Evolutionary conservation across 164 flowering plant species (phyloP).

Genomic region (Taxillus chinensis): DNA sequence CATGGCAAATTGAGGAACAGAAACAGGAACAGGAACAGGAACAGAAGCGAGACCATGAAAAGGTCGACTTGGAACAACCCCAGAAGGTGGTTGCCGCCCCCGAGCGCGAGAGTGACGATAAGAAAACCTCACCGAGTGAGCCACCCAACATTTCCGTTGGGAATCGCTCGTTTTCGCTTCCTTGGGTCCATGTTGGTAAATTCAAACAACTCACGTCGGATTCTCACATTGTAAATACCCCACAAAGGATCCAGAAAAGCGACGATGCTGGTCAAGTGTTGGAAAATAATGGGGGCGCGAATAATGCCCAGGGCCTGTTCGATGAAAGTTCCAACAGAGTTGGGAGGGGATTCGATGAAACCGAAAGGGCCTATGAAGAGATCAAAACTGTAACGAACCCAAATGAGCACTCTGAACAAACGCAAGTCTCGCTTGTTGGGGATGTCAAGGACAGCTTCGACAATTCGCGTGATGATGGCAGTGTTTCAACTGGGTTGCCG

Average conservation of each 20-base stretch:
- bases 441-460: constrained; percentile 1
- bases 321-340: background rate
- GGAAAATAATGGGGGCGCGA: background rate
- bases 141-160: constrained; percentile 10
- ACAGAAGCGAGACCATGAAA: constrained; percentile 13
- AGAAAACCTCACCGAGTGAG: constrained; percentile 8
- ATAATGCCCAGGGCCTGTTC: background rate
- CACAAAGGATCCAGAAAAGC: background rate
- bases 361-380: constrained; percentile 2
- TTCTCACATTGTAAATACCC: constrained; percentile 12
- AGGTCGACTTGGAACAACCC: constrained; percentile 1
- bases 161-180: constrained; percentile 27
- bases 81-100: constrained; percentile 1
- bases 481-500: constrained; percentile 24
- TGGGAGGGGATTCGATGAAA: background rate
- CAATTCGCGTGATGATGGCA: constrained; percentile 7
- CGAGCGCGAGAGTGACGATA: constrained; percentile 4
- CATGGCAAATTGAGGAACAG: constrained; percentile 51
- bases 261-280: background rate
- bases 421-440: background rate
- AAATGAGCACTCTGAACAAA: background rate
- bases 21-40: constrained; percentile 9
- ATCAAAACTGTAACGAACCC: background rate
- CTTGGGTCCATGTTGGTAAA: constrained; percentile 45
- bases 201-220: constrained; percentile 11